Conservation (phyloP, 148 eudicot genomes). For the Limonium bicolor region DNA sequence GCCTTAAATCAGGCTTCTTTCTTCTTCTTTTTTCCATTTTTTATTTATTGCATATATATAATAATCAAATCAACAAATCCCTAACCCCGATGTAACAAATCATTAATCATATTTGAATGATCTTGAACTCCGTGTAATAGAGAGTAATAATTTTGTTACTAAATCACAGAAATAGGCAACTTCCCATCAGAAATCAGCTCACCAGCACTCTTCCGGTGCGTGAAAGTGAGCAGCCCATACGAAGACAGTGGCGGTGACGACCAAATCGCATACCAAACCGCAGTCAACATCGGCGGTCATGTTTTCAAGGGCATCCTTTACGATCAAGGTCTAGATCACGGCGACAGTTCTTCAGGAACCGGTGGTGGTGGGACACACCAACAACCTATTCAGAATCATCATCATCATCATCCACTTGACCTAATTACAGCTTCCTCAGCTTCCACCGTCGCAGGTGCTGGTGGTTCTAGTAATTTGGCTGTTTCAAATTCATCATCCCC, state of each 20-base stretch:
- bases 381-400: too few species aligned
- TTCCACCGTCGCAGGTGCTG: slow-evolving; percentile 5
- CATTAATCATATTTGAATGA: too few species aligned
- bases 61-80: too few species aligned
- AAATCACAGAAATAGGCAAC: slow-evolving; percentile 22
- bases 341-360: slow-evolving; percentile 27
- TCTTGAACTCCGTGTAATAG: too few species aligned
- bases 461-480: not conserved
- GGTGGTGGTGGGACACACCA: slow-evolving; percentile 15
- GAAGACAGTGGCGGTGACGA: slow-evolving; percentile 16
- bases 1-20: too few species aligned
- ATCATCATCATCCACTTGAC: slow-evolving; percentile 17
- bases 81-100: too few species aligned
- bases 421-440: slow-evolving; percentile 11
- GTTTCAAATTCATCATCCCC: not conserved
- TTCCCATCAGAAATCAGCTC: slow-evolving; percentile 44
- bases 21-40: too few species aligned
- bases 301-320: slow-evolving; percentile 56
- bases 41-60: too few species aligned
- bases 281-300: slow-evolving; percentile 51
- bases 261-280: slow-evolving; percentile 47
- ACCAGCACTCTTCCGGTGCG: slow-evolving; percentile 36
- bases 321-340: slow-evolving; percentile 39
- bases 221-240: slow-evolving; percentile 42
- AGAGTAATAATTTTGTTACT: too few species aligned